Evolutionary conservation across 108 stramenopile species (phyloP), one percentile per base, ranked within the genome.

Genomic region (Mediolabrus comicus): DNA sequence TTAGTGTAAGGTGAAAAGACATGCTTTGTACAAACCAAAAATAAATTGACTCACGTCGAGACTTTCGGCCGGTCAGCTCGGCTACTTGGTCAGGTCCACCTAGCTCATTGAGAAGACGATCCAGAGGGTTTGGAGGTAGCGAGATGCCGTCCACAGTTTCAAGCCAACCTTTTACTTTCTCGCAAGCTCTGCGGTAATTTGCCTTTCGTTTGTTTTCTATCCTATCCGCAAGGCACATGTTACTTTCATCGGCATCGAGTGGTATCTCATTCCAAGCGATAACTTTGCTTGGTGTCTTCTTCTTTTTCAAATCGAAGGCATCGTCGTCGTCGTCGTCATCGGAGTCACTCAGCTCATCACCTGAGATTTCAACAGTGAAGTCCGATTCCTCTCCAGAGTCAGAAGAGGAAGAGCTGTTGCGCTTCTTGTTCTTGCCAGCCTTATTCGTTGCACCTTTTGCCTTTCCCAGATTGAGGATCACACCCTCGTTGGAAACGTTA

Each of bases 11-110:
- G n/a, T n/a, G n/a, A n/a, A n/a, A n/a, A n/a, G n/a, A n/a, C n/a
- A n/a, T n/a, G n/a, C n/a, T n/a, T n/a, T n/a, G n/a, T n/a, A n/a
- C n/a, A n/a, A n/a, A n/a, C n/a, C n/a, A n/a, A n/a, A n/a, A n/a
- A n/a, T n/a, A n/a, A n/a, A n/a, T n/a, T n/a, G n/a, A n/a, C n/a
- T n/a, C n/a, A n/a, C 55, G 46, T 51, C 84, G 66, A 0, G 65
- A 43, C 3, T 60, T 53, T 29, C 86, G 38, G 10, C 85, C 85
- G 1, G 85, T 87, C 77, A 87, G 71, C 62, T 87, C 86, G 2
- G 85, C 86, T 17, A 71, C 70, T 9, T 28, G 53, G 8, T 43
- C 36, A 1, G 71, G 19, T 3, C 83, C 84, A 9, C 83, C 84
- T 0, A 86, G 78, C 31, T 79, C 53, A 38, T 86, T 72, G 7